Base-by-base conservation (phyloP, 805 yeast genomes). In the Wickerhamiella musiphila region DNA sequence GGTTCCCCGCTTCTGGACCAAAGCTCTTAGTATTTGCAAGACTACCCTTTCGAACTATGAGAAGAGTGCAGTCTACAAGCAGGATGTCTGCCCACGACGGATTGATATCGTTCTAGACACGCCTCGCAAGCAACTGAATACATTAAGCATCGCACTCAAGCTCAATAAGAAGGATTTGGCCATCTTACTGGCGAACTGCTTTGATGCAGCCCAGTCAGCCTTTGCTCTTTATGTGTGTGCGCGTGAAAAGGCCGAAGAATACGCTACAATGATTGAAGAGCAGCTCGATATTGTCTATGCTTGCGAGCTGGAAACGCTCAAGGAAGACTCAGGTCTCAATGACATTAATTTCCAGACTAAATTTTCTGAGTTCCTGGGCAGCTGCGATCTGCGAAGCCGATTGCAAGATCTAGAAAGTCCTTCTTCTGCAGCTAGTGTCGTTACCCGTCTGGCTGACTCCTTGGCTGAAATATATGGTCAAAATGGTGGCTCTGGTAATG, bases 1-100 rank as follows among this genome's bases (percentile, higher is more conserved):
- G n/a, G 26, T 15, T 68, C 74, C 38, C 73, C 93, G 4, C 94
- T 84, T 92, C 83, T 55, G 78, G 15, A 58, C 66, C 30, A 74
- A 69, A n/a, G 32, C 74, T 42, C 63, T 76, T 29, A 57, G 68
- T 0, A 75, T 70, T 11, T 57, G 77, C 18, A 58, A 74, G 35
- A 69, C 70, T 1, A 52, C 79, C 2, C 63, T 77, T 38, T 71
- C 69, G 18, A 49, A 54, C 22, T 54, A 54, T 31, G 61, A 58
- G 29, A 36, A 49, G 12, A 51, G 59, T 19, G 41, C 48, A 17
- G 35, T 42, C 9, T 37, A 38, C 15, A 29, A 34, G 23, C 36
- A 29, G n/a, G 33, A 25, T 7, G 33, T 34, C 17, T 34, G 41
- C 12, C 34, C 34, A 11, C 36, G 36, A 14, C 40, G 43, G 6